phyloP scores from a whole-genome alignment of 768 basidiomycete genomes.

The Collybiopsis luxurians region DNA sequence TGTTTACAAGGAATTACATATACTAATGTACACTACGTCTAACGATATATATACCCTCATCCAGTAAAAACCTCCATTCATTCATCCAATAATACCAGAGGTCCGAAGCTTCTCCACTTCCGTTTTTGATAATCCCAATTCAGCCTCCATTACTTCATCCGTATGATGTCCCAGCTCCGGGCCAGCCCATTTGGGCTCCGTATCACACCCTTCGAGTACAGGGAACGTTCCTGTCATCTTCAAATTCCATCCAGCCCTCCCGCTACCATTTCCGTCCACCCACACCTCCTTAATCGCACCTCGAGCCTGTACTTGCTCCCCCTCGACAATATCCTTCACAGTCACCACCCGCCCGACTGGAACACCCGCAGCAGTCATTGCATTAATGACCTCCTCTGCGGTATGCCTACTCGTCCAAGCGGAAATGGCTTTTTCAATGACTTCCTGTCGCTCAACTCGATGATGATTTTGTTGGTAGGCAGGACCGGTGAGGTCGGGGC shows the following conservation, averaged over 20 bases:
- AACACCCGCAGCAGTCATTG: constrained; percentile 50
- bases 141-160: constrained; percentile 41
- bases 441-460: constrained; percentile 58
- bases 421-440: constrained; percentile 63
- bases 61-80: not conserved
- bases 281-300: constrained; percentile 59
- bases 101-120: constrained; percentile 37
- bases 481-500: constrained; percentile 57
- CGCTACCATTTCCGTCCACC: constrained; percentile 29
- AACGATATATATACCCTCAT: no score
- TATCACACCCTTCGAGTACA: constrained; percentile 54
- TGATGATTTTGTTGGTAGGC: constrained; percentile 54
- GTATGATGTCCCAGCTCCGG: constrained; percentile 66
- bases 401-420: constrained; percentile 52
- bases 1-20: no score
- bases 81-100: constrained; percentile 42
- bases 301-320: constrained; percentile 51
- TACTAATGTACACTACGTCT: no score
- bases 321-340: constrained; percentile 61
- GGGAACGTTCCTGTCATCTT: constrained; percentile 71
- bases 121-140: constrained; percentile 36
- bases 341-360: constrained; percentile 64
- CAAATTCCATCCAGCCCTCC: constrained; percentile 50
- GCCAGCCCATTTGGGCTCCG: constrained; percentile 64
- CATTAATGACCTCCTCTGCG: constrained; percentile 50